Conservation (phyloP, 495 filamentous ascomycete genomes). For the Hypoxylon cercidicola region DNA sequence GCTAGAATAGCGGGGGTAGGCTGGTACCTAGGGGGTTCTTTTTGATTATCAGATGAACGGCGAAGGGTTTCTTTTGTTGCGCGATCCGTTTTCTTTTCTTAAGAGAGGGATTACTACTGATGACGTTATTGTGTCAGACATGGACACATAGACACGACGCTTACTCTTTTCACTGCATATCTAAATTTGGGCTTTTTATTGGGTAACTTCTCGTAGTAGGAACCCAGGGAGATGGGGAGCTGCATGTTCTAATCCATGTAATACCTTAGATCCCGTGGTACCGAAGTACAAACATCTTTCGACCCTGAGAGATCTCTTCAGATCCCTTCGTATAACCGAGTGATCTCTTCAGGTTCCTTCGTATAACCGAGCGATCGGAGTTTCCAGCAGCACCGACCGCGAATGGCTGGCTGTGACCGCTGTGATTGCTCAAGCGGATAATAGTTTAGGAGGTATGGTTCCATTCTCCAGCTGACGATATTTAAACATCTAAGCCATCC, state of each 20-base stretch:
- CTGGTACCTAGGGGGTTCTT: too few relatives aligned
- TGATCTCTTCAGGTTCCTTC: neutral
- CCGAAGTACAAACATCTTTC: neutral
- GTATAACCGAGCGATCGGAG: conserved; percentile 23
- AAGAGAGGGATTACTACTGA: conserved; percentile 11
- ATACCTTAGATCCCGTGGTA: conserved; percentile 1
- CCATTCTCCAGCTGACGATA: neutral
- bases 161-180: conserved; percentile 11
- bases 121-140: conserved; percentile 39
- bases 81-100: neutral
- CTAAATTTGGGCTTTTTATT: conserved; percentile 21
- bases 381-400: conserved; percentile 18
- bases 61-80: neutral
- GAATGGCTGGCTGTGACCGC: too few relatives aligned
- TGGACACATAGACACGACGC: conserved; percentile 22
- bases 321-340: too few relatives aligned
- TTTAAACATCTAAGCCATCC: conserved; percentile 9
- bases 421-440: too few relatives aligned
- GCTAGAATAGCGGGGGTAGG: conserved; percentile 22
- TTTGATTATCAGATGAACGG: conserved; percentile 19
- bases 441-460: conserved; percentile 1
- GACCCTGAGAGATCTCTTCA: too few relatives aligned
- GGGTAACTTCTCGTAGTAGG: neutral
- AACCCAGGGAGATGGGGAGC: conserved; percentile 15
- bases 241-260: conserved; percentile 3